These are phyloP conservation scores for Helianthus tuberosus DNA, from an alignment of 129 eudicot genomes.

Conservation along the genomic window DNA sequence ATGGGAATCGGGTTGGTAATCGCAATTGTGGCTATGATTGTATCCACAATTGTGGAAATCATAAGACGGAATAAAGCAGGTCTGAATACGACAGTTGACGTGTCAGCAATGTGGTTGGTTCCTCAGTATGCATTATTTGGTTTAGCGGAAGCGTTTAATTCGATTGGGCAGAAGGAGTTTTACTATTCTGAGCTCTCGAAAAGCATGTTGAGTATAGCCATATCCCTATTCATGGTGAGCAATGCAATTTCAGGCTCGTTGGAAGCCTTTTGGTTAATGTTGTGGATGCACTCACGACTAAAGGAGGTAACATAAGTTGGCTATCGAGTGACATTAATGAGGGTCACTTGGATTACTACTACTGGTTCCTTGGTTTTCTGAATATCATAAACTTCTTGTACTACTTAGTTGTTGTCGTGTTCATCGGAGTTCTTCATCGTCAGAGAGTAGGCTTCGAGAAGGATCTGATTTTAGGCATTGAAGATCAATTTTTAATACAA, in stretches of 20 bases:
- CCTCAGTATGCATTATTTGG: conserved; percentile 52
- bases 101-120: conserved; percentile 79
- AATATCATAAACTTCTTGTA: conserved; percentile 42
- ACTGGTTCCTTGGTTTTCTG: conserved; percentile 46
- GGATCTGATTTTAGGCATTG: neutral
- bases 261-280: conserved; percentile 47
- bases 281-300: conserved; percentile 35
- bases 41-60: conserved; percentile 56
- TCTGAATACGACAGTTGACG: neutral
- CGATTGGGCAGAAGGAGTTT: conserved; percentile 67
- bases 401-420: conserved; percentile 23
- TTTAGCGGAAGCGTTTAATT: conserved; percentile 69
- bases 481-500: neutral
- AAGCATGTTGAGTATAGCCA: conserved; percentile 75
- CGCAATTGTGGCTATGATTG: conserved; percentile 50
- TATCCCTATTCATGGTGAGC: conserved; percentile 24
- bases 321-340: conserved; percentile 47
- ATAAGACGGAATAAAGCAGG: conserved; percentile 47
- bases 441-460: neutral
- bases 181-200: conserved; percentile 69
- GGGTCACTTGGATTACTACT: conserved; percentile 65
- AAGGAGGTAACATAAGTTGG: conserved; percentile 56
- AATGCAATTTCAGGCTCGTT: conserved; percentile 13
- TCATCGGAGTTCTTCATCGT: conserved; percentile 8
- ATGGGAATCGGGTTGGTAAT: conserved; percentile 74